phyloP scores from a whole-genome alignment of 345 rosid genomes.

The Eucalyptus sp. region DNA sequence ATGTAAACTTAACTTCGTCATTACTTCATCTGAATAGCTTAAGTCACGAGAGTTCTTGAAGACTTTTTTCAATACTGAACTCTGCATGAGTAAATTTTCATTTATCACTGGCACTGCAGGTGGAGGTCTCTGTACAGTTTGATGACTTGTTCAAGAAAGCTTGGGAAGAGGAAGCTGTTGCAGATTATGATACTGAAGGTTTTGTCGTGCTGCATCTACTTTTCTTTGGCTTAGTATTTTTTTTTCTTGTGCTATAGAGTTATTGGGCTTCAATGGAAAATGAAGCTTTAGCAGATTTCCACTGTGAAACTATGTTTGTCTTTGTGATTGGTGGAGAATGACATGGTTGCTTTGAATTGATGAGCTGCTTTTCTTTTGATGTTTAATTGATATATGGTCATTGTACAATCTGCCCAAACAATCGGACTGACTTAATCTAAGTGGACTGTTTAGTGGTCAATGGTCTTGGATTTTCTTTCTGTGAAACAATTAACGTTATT shows the following conservation, averaged over 20 bases:
- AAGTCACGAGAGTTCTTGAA: background rate
- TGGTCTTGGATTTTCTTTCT: background rate
- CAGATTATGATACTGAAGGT: slow-evolving; percentile 53
- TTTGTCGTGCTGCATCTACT: background rate
- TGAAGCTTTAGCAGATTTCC: background rate
- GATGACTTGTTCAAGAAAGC: slow-evolving; percentile 82
- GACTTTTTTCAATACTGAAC: background rate
- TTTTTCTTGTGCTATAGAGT: background rate
- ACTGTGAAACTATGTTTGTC: background rate
- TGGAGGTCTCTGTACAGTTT: slow-evolving; percentile 72
- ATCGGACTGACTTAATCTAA: background rate
- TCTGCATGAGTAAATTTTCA: background rate
- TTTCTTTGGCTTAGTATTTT: background rate
- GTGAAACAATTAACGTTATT: background rate
- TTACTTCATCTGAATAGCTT: background rate
- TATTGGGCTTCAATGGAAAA: background rate
- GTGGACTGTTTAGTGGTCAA: background rate
- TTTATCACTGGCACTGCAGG: slow-evolving; percentile 29
- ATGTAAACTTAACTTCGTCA: background rate
- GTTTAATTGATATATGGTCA: background rate
- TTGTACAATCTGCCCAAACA: background rate
- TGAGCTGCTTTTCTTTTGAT: background rate
- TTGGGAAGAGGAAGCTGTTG: slow-evolving; percentile 70
- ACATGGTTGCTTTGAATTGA: background rate
- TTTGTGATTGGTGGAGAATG: background rate